Conservation (phyloP, 371 early-diverging fungal genomes). For the Mortierella sp. region DNA sequence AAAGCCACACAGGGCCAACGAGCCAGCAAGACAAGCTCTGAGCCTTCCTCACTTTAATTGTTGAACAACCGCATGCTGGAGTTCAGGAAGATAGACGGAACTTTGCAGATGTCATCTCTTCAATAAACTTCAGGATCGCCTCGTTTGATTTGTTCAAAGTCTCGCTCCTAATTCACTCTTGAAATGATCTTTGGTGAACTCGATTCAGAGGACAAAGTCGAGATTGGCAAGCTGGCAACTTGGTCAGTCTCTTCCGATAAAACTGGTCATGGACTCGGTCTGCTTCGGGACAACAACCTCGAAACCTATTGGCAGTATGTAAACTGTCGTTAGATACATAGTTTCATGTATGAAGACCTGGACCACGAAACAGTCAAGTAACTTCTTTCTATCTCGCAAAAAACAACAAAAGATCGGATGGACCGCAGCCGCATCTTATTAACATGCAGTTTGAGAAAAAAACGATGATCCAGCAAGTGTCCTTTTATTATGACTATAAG, state of each 20-base stretch:
- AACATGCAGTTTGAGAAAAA: constrained; percentile 69
- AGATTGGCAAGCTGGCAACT: constrained; percentile 67
- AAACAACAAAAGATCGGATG: constrained; percentile 63
- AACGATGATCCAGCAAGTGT: constrained; percentile 72
- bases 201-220: constrained; percentile 62
- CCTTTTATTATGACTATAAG: constrained; percentile 81
- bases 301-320: constrained; percentile 90
- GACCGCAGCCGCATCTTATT: constrained; percentile 72
- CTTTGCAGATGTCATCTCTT: not conserved
- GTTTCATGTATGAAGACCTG: not conserved
- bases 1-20: constrained; percentile 17
- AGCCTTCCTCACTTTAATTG: not conserved
- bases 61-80: too few relatives aligned
- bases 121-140: not conserved
- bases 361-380: not conserved
- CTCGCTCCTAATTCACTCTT: not conserved
- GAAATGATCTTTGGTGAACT: constrained; percentile 17
- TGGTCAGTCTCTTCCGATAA: constrained; percentile 85
- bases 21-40: not conserved
- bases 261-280: constrained; percentile 72
- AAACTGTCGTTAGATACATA: not conserved
- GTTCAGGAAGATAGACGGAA: not conserved
- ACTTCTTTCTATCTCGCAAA: not conserved
- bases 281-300: constrained; percentile 75
- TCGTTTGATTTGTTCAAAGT: not conserved